phyloP scores from a whole-genome alignment of 1,284 basidiomycete genomes.

The Paramarasmius palmivorus region DNA sequence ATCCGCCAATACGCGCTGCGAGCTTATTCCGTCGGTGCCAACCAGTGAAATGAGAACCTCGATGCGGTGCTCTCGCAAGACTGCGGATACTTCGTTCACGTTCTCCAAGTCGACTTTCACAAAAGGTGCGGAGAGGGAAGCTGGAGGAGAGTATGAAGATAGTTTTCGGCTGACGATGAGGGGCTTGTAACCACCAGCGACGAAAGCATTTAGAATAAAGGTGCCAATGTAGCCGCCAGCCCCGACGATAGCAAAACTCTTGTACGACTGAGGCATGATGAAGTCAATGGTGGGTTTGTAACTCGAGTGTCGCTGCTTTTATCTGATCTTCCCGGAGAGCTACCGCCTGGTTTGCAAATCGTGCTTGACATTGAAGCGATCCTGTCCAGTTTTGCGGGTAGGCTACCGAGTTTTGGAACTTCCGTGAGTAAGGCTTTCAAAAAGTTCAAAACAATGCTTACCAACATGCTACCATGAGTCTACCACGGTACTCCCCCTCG shows the following conservation, averaged over 20 bases:
- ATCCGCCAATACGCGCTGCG: constrained; percentile 2
- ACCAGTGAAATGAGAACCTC: constrained; percentile 1
- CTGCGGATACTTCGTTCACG: not conserved
- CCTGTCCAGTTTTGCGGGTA: too few relatives aligned
- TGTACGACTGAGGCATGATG: not conserved
- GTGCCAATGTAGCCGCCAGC: not conserved
- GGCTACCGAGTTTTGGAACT: too few relatives aligned
- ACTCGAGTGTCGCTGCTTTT: too few relatives aligned
- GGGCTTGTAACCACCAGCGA: not conserved
- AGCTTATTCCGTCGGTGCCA: not conserved
- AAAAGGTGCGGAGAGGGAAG: not conserved
- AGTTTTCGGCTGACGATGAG: constrained; percentile 1
- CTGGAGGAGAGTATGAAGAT: not conserved
- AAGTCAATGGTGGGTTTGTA: too few relatives aligned
- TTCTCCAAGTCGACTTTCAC: not conserved
- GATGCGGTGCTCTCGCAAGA: not conserved
- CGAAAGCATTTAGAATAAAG: not conserved
- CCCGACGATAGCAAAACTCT: not conserved
- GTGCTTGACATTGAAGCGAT: too few relatives aligned
- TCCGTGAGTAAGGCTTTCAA: too few relatives aligned
- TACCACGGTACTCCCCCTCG: too few relatives aligned
- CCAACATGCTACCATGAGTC: too few relatives aligned
- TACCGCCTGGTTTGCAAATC: too few relatives aligned
- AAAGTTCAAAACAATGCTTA: too few relatives aligned
- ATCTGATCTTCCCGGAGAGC: too few relatives aligned